phyloP scores from a whole-genome alignment of 1,284 basidiomycete species.

The Taiwanofungus camphoratus region DNA sequence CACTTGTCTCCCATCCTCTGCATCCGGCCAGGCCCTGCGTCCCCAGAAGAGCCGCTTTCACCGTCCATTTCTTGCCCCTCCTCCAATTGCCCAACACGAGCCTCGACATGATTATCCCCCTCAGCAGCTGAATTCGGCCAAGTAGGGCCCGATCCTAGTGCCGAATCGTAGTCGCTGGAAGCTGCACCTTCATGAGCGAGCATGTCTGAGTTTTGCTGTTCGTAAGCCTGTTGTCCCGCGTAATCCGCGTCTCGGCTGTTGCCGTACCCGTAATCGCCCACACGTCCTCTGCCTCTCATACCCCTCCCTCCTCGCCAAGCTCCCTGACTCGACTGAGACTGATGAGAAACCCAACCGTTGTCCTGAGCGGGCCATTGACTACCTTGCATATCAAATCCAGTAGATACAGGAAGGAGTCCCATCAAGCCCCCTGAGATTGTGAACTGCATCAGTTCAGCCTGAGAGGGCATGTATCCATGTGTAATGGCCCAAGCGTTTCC shows the following conservation, averaged over 20 bases:
- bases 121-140: constrained; percentile 2
- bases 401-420: constrained; percentile 8
- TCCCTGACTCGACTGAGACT: constrained; percentile 1
- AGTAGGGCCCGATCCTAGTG: neutral
- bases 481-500: constrained; percentile 68
- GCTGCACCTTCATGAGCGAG: constrained; percentile 47
- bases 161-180: constrained; percentile 6
- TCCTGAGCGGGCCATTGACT: constrained; percentile 12
- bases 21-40: constrained; percentile 50
- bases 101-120: neutral
- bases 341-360: constrained; percentile 7
- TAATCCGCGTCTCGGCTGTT: constrained; percentile 30
- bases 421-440: constrained; percentile 40
- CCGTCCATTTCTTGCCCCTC: constrained; percentile 1
- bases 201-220: constrained; percentile 39
- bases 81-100: neutral
- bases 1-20: constrained; percentile 66
- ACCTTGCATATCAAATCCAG: constrained; percentile 13
- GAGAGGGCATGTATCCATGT: constrained; percentile 57
- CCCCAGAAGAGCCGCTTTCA: constrained; percentile 11
- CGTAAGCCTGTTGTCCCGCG: constrained; percentile 16
- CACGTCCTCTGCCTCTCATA: constrained; percentile 30
- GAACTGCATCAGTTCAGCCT: constrained; percentile 70
- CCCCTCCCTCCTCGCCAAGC: constrained; percentile 26
- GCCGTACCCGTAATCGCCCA: constrained; percentile 27